These are phyloP conservation scores for Margaritispora aquatica DNA, from an alignment of 495 filamentous ascomycete genomes.

Conservation along the genomic window DNA sequence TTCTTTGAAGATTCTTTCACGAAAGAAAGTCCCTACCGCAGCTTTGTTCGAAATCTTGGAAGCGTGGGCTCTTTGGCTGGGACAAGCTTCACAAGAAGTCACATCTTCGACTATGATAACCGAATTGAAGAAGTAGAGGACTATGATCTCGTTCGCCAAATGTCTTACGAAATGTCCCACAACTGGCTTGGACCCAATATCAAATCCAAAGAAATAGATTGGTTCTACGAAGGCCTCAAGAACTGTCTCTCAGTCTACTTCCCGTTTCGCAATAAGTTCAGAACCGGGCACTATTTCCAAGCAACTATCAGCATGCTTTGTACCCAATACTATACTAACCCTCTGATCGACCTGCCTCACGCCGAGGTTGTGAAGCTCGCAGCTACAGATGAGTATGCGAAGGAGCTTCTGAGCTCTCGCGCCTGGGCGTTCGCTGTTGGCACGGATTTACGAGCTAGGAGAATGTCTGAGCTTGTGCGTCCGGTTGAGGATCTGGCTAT, in stretches of 20 bases:
- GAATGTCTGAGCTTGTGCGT: constrained; percentile 6
- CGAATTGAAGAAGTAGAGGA: constrained; percentile 10
- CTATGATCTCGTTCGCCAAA: constrained; percentile 11
- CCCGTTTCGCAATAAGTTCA: constrained; percentile 15
- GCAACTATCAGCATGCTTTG: constrained; percentile 14
- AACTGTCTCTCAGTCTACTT: constrained; percentile 16
- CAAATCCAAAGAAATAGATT: background rate
- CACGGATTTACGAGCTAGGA: constrained; percentile 10
- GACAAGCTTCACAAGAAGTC: constrained; percentile 8
- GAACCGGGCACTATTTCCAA: constrained; percentile 12
- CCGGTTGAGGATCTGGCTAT: constrained; percentile 19
- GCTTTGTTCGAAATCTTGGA: constrained; percentile 7
- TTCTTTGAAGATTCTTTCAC: constrained; percentile 13
- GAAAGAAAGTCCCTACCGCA: constrained; percentile 5
- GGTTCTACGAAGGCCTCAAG: constrained; percentile 15
- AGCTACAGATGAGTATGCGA: constrained; percentile 4
- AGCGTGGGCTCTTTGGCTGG: background rate
- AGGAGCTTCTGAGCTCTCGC: constrained; percentile 2
- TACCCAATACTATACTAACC: constrained; percentile 19
- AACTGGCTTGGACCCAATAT: constrained; percentile 6
- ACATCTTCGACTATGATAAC: constrained; percentile 16
- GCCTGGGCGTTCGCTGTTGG: constrained; percentile 13
- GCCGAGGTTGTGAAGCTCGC: constrained; percentile 8
- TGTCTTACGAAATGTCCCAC: constrained; percentile 13
- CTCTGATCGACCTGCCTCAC: constrained; percentile 5